Evolutionary conservation across 2,329 filamentous ascomycete genomes (phyloP).

Genomic region (Fusarium sp.): DNA sequence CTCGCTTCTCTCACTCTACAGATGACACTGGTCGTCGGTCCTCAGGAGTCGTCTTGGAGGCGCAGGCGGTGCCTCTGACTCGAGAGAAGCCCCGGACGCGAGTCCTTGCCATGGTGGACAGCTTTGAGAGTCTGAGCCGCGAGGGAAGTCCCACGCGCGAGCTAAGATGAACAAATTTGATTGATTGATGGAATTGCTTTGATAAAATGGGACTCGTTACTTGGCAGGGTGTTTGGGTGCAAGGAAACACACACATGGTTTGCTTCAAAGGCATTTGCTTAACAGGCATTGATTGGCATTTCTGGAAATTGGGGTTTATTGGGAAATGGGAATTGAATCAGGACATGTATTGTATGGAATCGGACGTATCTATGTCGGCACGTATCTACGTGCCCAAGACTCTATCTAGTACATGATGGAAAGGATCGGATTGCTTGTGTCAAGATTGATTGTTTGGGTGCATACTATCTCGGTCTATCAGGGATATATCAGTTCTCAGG

Average conservation of each 20-base stretch:
- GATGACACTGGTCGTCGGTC: conserved; percentile 48
- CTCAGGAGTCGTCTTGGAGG: conserved; percentile 59
- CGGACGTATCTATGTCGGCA: conserved; percentile 14
- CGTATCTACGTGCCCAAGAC: neutral
- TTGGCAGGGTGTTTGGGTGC: conserved; percentile 41
- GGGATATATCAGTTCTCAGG: too few relatives aligned
- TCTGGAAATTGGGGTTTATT: conserved; percentile 21
- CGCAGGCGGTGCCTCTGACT: conserved; percentile 62
- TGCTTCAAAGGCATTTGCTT: conserved; percentile 10
- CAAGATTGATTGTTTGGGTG: neutral
- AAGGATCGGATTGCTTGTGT: neutral
- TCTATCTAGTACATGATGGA: too few relatives aligned
- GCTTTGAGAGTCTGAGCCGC: conserved; percentile 65
- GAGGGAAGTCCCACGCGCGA: conserved; percentile 57
- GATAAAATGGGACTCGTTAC: conserved; percentile 9
- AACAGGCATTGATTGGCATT: conserved; percentile 15
- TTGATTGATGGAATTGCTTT: neutral
- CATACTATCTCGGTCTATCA: too few relatives aligned
- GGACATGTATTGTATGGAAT: conserved; percentile 10
- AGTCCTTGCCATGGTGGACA: conserved; percentile 71
- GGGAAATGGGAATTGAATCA: conserved; percentile 22
- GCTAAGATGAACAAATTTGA: neutral
- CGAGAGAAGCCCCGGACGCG: conserved; percentile 59
- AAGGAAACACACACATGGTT: conserved; percentile 14
- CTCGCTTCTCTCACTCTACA: conserved; percentile 49